A percentile compares a stretch with the other conserved stretches of the same genome.
Conservation (phyloP, 768 basidiomycete genomes). For the Rubroboletus pulcherrimus region DNA sequence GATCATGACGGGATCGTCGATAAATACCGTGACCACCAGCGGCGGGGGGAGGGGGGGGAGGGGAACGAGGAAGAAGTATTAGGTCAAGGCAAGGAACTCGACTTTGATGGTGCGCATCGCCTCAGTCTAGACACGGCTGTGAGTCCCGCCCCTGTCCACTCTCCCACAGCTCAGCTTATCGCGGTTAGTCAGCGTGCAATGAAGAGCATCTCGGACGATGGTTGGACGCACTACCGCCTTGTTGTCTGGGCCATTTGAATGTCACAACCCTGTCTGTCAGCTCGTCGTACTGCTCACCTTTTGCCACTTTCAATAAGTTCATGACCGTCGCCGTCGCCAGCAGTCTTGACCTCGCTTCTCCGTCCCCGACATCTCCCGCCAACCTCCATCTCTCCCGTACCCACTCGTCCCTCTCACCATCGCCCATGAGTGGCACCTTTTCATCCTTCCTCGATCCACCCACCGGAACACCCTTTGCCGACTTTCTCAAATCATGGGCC, state of each 20-base stretch:
- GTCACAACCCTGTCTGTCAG: too few species aligned
- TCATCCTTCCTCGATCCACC: slow-evolving; percentile 48
- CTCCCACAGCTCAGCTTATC: not conserved
- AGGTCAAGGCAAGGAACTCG: not conserved
- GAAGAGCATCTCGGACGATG: too few species aligned
- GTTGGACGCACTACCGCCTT: too few species aligned
- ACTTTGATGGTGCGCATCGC: not conserved
- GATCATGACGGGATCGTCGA: not conserved
- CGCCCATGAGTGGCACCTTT: not conserved
- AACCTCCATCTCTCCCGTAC: not conserved
- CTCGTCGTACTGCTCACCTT: too few species aligned
- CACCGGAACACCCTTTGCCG: slow-evolving; percentile 51
- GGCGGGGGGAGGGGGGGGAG: not conserved
- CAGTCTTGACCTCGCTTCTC: not conserved
- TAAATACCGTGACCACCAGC: not conserved
- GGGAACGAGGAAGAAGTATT: not conserved
- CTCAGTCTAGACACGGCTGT: not conserved
- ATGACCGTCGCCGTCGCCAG: too few species aligned
- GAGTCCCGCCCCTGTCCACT: not conserved
- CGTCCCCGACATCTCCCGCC: not conserved
- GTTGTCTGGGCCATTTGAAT: too few species aligned
- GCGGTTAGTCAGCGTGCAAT: too few species aligned
- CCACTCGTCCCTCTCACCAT: not conserved
- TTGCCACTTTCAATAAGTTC: too few species aligned
- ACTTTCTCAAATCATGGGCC: slow-evolving; percentile 68